Evolutionary conservation across 225 moss, liverwort and hornwort genomes (phyloP).

Genomic region (Physcomitrellopsis africana): DNA sequence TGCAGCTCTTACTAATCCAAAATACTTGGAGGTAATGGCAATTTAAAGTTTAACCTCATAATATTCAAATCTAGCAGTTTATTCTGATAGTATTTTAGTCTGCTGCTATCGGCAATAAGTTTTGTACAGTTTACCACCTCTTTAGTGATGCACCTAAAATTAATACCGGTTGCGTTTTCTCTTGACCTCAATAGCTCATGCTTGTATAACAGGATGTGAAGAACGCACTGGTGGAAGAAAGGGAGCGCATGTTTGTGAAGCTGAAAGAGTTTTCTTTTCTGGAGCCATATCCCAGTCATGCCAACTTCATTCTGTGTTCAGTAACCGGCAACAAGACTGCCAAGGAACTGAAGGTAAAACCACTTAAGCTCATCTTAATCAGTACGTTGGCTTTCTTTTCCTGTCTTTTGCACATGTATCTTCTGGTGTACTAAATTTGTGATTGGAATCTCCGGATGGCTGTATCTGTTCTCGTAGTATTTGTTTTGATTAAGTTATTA

Average conservation of each 20-base stretch:
- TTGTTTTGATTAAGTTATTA: conserved; percentile 4
- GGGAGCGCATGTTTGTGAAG: conserved; percentile 64
- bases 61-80: neutral
- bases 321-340: conserved; percentile 69
- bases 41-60: neutral
- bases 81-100: neutral
- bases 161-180: too few relatives aligned
- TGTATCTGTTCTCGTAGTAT: neutral
- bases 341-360: conserved; percentile 81
- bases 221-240: conserved; percentile 81
- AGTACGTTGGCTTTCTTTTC: neutral
- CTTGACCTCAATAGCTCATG: conserved; percentile 1
- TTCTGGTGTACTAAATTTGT: neutral
- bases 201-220: conserved; percentile 72
- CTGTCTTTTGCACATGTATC: neutral
- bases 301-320: conserved; percentile 88
- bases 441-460: neutral
- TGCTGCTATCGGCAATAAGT: neutral
- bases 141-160: neutral
- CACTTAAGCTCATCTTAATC: neutral
- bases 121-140: neutral
- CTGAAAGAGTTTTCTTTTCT: conserved; percentile 81
- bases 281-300: conserved; percentile 80
- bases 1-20: conserved; percentile 79
- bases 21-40: conserved; percentile 75